Conservation (phyloP, 148 eudicot species). For the Diospyros lotus region DNA sequence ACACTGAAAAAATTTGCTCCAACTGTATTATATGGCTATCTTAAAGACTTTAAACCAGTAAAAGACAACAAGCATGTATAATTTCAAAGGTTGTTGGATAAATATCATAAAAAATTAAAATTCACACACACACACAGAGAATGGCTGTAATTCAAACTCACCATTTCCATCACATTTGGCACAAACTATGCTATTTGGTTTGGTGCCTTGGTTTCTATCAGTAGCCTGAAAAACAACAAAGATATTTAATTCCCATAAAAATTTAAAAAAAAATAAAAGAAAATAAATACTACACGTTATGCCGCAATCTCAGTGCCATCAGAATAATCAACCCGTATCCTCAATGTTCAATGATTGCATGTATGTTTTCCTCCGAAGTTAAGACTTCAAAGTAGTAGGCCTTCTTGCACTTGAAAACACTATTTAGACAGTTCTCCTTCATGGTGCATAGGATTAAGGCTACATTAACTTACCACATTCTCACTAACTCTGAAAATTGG, state of each 20-base stretch:
- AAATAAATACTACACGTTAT: background rate
- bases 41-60: background rate
- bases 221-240: conserved; percentile 24
- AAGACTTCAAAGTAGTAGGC: background rate
- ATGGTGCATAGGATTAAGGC: background rate
- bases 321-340: background rate
- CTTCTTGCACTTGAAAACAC: background rate
- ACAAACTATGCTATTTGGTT: conserved; percentile 35
- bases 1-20: background rate
- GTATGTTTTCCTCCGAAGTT: background rate
- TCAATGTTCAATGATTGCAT: background rate
- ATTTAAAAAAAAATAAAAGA: background rate
- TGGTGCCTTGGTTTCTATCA: conserved; percentile 19
- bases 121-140: too few species aligned
- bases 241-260: background rate
- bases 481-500: background rate
- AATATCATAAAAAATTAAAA: too few species aligned
- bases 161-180: conserved; percentile 47
- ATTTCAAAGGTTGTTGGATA: too few species aligned
- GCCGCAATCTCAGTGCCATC: conserved; percentile 1
- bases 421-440: background rate
- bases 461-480: background rate
- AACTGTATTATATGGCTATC: background rate
- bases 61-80: background rate
- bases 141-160: conserved; percentile 7